Evolutionary conservation across 2,329 filamentous ascomycete genomes (phyloP).

Genomic region (Corniculantispora saksenae): DNA sequence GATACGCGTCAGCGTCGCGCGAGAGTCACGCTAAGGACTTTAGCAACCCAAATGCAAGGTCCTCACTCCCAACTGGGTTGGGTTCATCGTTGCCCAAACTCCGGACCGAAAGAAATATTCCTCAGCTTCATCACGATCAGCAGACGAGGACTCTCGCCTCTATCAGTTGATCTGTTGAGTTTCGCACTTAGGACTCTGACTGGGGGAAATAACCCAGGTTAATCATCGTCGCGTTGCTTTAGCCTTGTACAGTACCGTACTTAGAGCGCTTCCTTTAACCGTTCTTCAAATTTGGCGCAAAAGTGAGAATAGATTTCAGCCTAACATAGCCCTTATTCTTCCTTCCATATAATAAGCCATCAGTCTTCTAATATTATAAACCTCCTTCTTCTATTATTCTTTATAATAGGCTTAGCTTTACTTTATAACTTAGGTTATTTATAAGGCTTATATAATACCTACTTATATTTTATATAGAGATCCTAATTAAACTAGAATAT

Average conservation of each 20-base stretch:
- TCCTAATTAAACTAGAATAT: slow-evolving; percentile 21
- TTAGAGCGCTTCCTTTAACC: background rate
- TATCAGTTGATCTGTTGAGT: no score
- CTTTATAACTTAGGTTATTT: background rate
- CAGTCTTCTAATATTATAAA: background rate
- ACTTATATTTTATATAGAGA: background rate
- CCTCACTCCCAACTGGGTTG: slow-evolving; percentile 25
- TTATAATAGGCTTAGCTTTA: background rate
- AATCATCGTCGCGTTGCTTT: no score
- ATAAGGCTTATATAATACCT: background rate
- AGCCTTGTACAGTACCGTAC: no score
- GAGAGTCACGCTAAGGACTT: no score
- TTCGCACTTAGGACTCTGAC: no score
- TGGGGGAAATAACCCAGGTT: no score
- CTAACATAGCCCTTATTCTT: background rate
- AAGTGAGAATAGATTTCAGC: background rate
- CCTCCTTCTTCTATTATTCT: background rate
- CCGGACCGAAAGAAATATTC: slow-evolving; percentile 23
- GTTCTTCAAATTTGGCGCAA: background rate
- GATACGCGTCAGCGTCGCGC: no score
- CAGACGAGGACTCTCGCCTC: slow-evolving; percentile 15
- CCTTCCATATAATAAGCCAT: background rate
- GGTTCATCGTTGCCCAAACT: slow-evolving; percentile 23
- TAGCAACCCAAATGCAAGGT: no score
- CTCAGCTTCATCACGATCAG: slow-evolving; percentile 22